Conservation (phyloP, 2,329 filamentous ascomycete species). For the Xylariaceae sp. region DNA sequence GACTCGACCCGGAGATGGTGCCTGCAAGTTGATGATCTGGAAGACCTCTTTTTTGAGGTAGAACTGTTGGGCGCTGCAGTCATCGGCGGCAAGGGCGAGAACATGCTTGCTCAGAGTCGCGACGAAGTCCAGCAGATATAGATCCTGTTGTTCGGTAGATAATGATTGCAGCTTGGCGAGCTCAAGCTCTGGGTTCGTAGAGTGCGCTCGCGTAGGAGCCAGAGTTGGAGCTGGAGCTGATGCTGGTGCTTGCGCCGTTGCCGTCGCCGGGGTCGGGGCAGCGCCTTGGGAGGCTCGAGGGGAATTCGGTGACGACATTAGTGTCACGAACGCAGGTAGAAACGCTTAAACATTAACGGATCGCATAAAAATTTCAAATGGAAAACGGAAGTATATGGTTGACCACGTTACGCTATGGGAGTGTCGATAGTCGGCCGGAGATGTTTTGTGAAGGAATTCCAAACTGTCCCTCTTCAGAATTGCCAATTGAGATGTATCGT, state of each 20-base stretch:
- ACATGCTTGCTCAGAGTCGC: slow-evolving; percentile 84
- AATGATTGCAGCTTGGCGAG: slow-evolving; percentile 86
- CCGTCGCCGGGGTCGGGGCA: slow-evolving; percentile 35
- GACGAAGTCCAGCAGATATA: slow-evolving; percentile 90
- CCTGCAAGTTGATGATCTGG: slow-evolving; percentile 83
- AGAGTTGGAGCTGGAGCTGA: slow-evolving; percentile 41
- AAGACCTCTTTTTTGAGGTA: slow-evolving; percentile 94
- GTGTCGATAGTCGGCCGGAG: not conserved
- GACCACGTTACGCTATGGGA: not conserved
- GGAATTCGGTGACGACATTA: slow-evolving; percentile 42
- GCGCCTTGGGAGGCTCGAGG: slow-evolving; percentile 45
- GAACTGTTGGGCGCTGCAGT: slow-evolving; percentile 86
- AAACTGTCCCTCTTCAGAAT: slow-evolving; percentile 4
- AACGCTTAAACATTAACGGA: slow-evolving; percentile 12
- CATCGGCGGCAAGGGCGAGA: slow-evolving; percentile 73
- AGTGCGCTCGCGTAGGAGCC: slow-evolving; percentile 35
- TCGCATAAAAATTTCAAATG: slow-evolving; percentile 11
- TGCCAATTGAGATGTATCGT: not conserved
- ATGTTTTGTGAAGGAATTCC: slow-evolving; percentile 8
- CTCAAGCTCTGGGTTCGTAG: slow-evolving; percentile 79
- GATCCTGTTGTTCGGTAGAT: slow-evolving; percentile 92
- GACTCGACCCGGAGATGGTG: slow-evolving; percentile 84
- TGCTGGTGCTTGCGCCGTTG: no score
- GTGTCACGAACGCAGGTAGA: slow-evolving; percentile 17
- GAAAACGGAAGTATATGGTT: not conserved